Base-by-base conservation (phyloP, 1,284 basidiomycete genomes). In the Exsudoporus floridanus region DNA sequence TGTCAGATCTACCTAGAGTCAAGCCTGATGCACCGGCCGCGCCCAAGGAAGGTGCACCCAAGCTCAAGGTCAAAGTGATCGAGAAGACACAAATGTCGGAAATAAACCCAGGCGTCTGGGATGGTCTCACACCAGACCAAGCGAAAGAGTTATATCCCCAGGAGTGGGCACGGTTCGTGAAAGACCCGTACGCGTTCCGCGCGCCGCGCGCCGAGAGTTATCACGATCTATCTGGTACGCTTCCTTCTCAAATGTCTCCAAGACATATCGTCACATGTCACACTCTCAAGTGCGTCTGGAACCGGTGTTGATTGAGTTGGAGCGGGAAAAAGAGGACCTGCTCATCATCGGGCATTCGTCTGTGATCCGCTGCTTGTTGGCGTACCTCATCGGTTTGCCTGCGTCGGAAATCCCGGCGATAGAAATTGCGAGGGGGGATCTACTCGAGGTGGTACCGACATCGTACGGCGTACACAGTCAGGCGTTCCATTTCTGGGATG, bases 51-150 rank as follows among this genome's bases (percentile, higher is more conserved):
- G 46, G 36, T 2, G n/a, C 51, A 16, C 61, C 63, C 54, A 64
- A 71, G 39, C 53, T 75, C 39, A 79, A 76, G 46, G 82, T 90
- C 67, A 94, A 93, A 66, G 92, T 99, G 19, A 82, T 94, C 40
- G 94, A 99, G 73, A 94, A 95, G 62, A 84, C 90, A 0, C 95
- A 96, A 71, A 96, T 99, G 91, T 81, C 86, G 52, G 95, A 99
- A 76, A 96, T 99, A 68, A 99, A 99, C 65, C 96, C 96, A 39
- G 92, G 92, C 3, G 90, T 95, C 7, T 95, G 92, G 87, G 97
- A 99, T 69, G 97, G 97, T 1, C 80, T 99, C 51, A 90, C 88
- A 1, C 89, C 90, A 0, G 91, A 94, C 56, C 89, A 97, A 67
- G 94, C 94, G 34, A 85, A 88, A 71, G 88, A 88, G 65, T 86